phyloP scores from a whole-genome alignment of 129 eudicot species.

The Lonicera japonica region DNA sequence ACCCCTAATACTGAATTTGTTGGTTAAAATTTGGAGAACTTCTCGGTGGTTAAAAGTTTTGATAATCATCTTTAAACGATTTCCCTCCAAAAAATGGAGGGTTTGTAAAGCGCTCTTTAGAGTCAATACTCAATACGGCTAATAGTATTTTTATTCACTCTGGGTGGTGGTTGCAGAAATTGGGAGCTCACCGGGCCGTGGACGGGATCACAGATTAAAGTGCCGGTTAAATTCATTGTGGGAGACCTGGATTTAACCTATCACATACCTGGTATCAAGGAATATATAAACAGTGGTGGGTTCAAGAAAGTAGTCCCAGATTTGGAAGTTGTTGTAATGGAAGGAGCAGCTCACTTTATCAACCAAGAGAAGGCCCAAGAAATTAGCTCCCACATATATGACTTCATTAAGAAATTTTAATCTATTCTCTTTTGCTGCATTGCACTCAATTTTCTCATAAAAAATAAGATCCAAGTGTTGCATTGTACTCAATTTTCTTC shows the following conservation, averaged over 20 bases:
- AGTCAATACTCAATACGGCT: no score
- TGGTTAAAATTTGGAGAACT: no score
- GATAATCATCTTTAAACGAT: no score
- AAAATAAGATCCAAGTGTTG: no score
- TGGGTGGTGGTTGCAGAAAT: neutral
- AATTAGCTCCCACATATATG: neutral
- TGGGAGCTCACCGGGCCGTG: slow-evolving; percentile 1
- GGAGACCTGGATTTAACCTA: slow-evolving; percentile 6
- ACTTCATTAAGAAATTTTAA: neutral
- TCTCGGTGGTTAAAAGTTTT: no score
- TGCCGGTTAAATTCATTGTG: neutral
- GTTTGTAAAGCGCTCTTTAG: no score
- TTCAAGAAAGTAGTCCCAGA: neutral
- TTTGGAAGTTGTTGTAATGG: neutral
- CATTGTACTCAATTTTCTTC: no score
- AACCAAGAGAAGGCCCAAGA: slow-evolving; percentile 3
- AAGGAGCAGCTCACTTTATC: neutral
- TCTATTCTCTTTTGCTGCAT: no score
- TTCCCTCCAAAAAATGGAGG: no score
- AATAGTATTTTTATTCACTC: no score
- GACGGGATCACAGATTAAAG: neutral
- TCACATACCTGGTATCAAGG: slow-evolving; percentile 1
- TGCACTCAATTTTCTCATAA: no score
- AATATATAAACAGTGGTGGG: neutral
- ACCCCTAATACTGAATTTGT: neutral